Evolutionary conservation across 768 basidiomycete genomes (phyloP), one percentile per base, ranked within the genome.

Genomic region (Lyophyllum shimeji): DNA sequence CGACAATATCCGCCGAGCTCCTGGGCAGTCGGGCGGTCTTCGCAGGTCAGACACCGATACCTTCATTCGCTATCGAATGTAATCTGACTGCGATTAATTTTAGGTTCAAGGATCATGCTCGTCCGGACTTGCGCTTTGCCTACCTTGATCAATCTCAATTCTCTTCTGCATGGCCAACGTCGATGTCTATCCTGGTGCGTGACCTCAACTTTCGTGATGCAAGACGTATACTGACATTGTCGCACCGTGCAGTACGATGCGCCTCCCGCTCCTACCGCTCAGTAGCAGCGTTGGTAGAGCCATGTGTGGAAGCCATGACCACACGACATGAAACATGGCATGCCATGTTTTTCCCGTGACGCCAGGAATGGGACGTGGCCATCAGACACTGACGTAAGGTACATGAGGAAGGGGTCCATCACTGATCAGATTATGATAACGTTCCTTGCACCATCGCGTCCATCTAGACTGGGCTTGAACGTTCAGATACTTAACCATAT

Each of bases 161-260:
- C n/a, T 72, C 79, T 11, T 74, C 74, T 3, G 82, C 87, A 17
- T 90, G 89, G 89, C 86, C 90, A 0, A 81, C 79, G 7, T 82
- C 83, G 1, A 72, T 92, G 79, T 71, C 83, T 24, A 63, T 90
- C 33, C 73, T 84, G 74, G 82, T 83, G 66, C 52, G 75, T 63
- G 11, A 29, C 18, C 39, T 40, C n/a, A 50, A 5, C 4, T 37
- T 3, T 20, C 21, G 24, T 39, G 8, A 37, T 45, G 18, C 23
- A 17, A 21, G 1, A 11, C 25, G 25, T 5, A 24, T 18, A 9
- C 18, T 50, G 5, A 40, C n/a, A 40, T 40, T n/a, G 17, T 15
- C 7, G 18, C 39, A n/a, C 5, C 3, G 17, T 46, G 21, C 17
- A 46, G 46, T 46, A 46, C 46, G 46, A 46, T n/a, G 46, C 46